Conservation (phyloP, 2,329 filamentous ascomycete species). For the Colletotrichum spaethianum region DNA sequence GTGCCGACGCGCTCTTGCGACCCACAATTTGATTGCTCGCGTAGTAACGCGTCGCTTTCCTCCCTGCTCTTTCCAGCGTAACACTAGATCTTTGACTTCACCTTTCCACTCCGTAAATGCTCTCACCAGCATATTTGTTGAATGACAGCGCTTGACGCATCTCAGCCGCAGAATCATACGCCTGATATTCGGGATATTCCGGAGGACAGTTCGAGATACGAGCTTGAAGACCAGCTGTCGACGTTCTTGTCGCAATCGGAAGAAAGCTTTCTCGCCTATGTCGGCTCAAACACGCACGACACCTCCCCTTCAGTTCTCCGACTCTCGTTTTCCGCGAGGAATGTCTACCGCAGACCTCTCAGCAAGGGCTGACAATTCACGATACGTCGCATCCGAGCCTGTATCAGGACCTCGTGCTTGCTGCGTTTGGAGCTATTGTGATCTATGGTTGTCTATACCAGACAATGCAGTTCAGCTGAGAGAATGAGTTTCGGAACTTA, state of each 20-base stretch:
- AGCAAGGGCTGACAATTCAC: slow-evolving; percentile 53
- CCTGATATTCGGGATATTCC: slow-evolving; percentile 6
- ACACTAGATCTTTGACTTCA: not conserved
- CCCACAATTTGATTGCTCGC: not conserved
- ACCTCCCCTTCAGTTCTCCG: slow-evolving; percentile 87
- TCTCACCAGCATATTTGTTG: not conserved
- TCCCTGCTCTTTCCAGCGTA: not conserved
- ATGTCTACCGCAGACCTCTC: slow-evolving; percentile 68
- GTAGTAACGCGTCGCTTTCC: slow-evolving; percentile 11
- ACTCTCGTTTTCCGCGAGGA: slow-evolving; percentile 78
- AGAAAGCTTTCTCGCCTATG: slow-evolving; percentile 62
- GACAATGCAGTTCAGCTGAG: slow-evolving; percentile 63
- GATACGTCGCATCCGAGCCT: slow-evolving; percentile 74
- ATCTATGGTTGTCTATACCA: slow-evolving; percentile 53
- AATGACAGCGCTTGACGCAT: not conserved
- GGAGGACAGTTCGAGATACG: slow-evolving; percentile 51
- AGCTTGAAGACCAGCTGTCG: slow-evolving; percentile 40
- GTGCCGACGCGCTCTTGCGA: slow-evolving; percentile 44
- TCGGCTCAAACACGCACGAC: slow-evolving; percentile 70
- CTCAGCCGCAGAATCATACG: slow-evolving; percentile 3
- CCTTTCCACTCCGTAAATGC: not conserved
- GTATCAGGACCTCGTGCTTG: slow-evolving; percentile 67
- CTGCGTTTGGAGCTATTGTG: slow-evolving; percentile 62
- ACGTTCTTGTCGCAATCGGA: slow-evolving; percentile 45
- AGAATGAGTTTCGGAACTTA: slow-evolving; percentile 90